These are phyloP conservation scores for Anacardium occidentale DNA, from an alignment of 345 rosid species.

Conservation along the genomic window DNA sequence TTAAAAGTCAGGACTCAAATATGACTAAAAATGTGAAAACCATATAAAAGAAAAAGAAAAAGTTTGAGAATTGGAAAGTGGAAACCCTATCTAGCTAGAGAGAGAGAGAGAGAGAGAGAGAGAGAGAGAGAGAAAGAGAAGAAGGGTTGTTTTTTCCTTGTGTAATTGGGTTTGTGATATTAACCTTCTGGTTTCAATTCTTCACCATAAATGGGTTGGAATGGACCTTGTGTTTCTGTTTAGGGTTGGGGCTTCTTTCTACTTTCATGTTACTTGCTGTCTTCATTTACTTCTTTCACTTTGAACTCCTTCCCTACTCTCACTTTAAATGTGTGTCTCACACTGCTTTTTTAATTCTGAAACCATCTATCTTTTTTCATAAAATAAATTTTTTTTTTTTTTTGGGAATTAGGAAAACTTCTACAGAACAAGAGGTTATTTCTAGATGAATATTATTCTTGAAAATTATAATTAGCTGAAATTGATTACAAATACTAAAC, in stretches of 20 bases:
- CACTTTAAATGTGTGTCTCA: slow-evolving; percentile 21
- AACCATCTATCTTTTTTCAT: too few relatives aligned
- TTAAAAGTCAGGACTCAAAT: slow-evolving; percentile 26
- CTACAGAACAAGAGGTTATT: too few relatives aligned
- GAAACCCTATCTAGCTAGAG: slow-evolving; percentile 36
- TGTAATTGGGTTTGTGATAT: slow-evolving; percentile 12
- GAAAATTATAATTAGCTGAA: too few relatives aligned
- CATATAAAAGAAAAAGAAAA: slow-evolving; percentile 18
- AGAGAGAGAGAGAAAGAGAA: slow-evolving; percentile 24
- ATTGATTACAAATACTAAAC: too few relatives aligned
- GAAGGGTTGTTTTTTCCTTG: slow-evolving; percentile 18
- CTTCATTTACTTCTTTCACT: slow-evolving; percentile 4
- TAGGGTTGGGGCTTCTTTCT: slow-evolving; percentile 54
- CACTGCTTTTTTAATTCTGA: neutral
- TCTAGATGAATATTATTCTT: too few relatives aligned
- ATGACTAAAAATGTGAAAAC: slow-evolving; percentile 40
- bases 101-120: slow-evolving; percentile 24
- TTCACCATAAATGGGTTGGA: slow-evolving; percentile 24
- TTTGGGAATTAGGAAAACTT: too few relatives aligned
- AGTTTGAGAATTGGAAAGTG: slow-evolving; percentile 15
- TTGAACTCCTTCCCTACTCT: slow-evolving; percentile 4
- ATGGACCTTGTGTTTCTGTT: slow-evolving; percentile 12
- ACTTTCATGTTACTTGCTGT: slow-evolving; percentile 31
- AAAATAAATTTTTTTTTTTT: too few relatives aligned
- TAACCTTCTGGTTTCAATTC: slow-evolving; percentile 26